These are phyloP conservation scores for Teunomyces gatunensis DNA, from an alignment of 805 yeast species.

Conservation along the genomic window DNA sequence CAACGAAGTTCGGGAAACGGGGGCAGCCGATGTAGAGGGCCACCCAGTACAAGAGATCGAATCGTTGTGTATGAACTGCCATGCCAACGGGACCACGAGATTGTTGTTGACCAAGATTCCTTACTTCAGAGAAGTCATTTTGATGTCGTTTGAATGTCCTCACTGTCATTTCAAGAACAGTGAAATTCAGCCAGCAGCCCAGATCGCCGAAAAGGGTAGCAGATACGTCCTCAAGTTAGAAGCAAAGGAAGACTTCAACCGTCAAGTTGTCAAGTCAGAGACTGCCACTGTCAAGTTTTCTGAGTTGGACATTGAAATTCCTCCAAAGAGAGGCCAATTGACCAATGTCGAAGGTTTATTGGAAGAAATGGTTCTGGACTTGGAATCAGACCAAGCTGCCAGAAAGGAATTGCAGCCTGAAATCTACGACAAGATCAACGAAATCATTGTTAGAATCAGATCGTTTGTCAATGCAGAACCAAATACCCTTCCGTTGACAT, in stretches of 20 bases:
- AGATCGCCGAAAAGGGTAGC: constrained; percentile 85
- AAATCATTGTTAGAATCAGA: constrained; percentile 59
- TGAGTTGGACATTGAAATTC: constrained; percentile 90
- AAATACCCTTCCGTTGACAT: constrained; percentile 70
- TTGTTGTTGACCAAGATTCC: constrained; percentile 87
- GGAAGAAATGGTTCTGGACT: constrained; percentile 77
- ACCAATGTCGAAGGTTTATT: constrained; percentile 91
- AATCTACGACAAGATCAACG: constrained; percentile 69
- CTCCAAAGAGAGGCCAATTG: constrained; percentile 90
- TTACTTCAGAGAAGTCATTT: constrained; percentile 80
- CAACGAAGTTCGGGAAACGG: constrained; percentile 60
- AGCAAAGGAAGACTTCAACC: constrained; percentile 66
- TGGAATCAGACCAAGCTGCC: constrained; percentile 74
- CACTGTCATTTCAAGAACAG: constrained; percentile 90
- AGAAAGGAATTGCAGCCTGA: constrained; percentile 76
- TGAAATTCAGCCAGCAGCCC: constrained; percentile 94
- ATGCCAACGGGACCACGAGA: constrained; percentile 78
- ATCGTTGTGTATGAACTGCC: constrained; percentile 95
- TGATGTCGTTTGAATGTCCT: constrained; percentile 95
- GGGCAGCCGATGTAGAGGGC: constrained; percentile 80
- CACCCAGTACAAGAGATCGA: constrained; percentile 95
- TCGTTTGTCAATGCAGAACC: constrained; percentile 63
- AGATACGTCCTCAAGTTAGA: constrained; percentile 71
- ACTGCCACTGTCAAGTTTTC: constrained; percentile 74
- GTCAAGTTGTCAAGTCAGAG: constrained; percentile 92